Base-by-base conservation (phyloP, 352 stramenopile species). In the Paralagenidium karlingii region DNA sequence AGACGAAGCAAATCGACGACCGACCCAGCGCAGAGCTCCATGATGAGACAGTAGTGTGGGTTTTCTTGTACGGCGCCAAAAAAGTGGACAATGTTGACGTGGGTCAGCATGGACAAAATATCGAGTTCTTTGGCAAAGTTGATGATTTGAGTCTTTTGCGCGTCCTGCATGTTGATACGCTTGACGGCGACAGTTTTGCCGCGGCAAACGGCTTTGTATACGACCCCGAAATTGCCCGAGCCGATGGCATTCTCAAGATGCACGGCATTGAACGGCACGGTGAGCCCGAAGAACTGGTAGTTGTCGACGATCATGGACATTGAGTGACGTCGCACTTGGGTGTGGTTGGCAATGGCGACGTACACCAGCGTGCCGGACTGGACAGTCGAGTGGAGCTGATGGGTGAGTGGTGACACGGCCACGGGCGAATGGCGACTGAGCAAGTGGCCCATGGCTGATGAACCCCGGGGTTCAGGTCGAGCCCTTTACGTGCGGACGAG, bases 81-180 rank as follows among this genome's bases (percentile, higher is more conserved):
- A 40, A 90, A 90, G 47, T 83, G 70, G 8, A 90, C 73, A 32
- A 90, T 87, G 43, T 76, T 86, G 7, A 71, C 49, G 42, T 90
- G 70, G 22, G 73, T 70, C 16, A 87, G 54, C 29, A 86, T 62
- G 2, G 68, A 84, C 15, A 90, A 65, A 46, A 90, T 88, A n/a
- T 74, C 70, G 25, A 90, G 55, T 43, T 90, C 74, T 38, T 86
- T 82, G 30, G 74, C 64, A 40, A 90, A 90, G 44, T 90, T 60
- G 18, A 65, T 52, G 7, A 81, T 53, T 16, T 56, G 73, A 47
- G 82, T 82, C 20, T 53, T 52, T 21, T 61, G 73, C 43, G 68
- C 66, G 24, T 73, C 56, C 37, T 74, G 55, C 26, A 68, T 53
- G 11, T 79, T 50, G 13, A 86, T 50, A 21, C 63, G 63, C 52